Evolutionary conservation across 2,329 filamentous ascomycete species (phyloP).

Genomic region (Mariannaea elegans): DNA sequence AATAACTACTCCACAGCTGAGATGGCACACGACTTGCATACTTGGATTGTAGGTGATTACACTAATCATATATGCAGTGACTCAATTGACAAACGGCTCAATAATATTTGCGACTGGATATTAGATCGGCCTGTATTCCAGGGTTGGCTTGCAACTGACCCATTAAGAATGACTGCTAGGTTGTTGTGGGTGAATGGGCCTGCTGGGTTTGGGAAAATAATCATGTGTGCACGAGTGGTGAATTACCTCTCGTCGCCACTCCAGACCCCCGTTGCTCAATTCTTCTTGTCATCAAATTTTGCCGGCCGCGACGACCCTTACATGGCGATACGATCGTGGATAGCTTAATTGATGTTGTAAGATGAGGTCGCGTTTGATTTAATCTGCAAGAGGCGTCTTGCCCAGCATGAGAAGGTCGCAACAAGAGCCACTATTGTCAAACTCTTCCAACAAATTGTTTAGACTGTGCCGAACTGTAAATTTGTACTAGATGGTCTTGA

Average conservation of each 20-base stretch:
- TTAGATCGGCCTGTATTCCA: background rate
- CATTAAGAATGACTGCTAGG: background rate
- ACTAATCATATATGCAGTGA: background rate
- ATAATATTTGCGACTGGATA: slow-evolving; percentile 1
- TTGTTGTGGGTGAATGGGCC: slow-evolving; percentile 1
- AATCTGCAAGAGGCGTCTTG: slow-evolving; percentile 20
- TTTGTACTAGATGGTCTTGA: slow-evolving; percentile 48
- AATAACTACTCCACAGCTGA: background rate
- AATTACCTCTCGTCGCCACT: background rate
- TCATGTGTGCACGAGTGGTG: background rate
- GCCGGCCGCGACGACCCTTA: slow-evolving; percentile 38
- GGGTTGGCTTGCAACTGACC: background rate
- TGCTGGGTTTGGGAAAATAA: slow-evolving; percentile 1
- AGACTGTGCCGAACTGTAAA: slow-evolving; percentile 21
- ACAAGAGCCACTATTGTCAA: slow-evolving; percentile 25
- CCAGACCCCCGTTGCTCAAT: slow-evolving; percentile 32
- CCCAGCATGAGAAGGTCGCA: slow-evolving; percentile 18
- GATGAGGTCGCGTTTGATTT: slow-evolving; percentile 30
- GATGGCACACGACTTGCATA: background rate
- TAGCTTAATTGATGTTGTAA: slow-evolving; percentile 32
- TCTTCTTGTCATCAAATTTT: slow-evolving; percentile 45
- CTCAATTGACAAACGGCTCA: background rate
- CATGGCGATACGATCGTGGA: slow-evolving; percentile 37
- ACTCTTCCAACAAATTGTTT: slow-evolving; percentile 29
- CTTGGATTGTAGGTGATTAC: background rate